Percentiles rank a stretch among this genome's conserved stretches.
These are phyloP conservation scores for Phoma herbarum DNA, from an alignment of 2,329 filamentous ascomycete species.

Conservation along the genomic window DNA sequence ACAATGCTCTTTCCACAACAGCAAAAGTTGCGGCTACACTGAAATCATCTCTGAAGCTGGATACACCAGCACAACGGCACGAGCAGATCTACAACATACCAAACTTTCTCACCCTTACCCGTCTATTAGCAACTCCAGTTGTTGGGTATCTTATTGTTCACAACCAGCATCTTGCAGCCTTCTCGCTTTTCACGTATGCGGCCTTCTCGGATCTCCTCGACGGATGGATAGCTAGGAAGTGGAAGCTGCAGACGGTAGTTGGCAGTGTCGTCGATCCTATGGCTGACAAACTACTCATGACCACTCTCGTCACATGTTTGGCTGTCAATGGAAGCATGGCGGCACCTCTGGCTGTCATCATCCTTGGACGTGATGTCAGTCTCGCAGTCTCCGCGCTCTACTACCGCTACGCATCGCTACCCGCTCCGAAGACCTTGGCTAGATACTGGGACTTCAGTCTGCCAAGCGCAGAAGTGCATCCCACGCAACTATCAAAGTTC, in stretches of 20 bases:
- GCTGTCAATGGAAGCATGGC: conserved; percentile 85
- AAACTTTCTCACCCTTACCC: conserved; percentile 88
- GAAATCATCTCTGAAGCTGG: conserved; percentile 40
- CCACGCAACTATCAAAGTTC: conserved; percentile 83
- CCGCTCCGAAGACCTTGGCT: conserved; percentile 88
- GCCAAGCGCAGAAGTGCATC: conserved; percentile 83
- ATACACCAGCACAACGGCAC: conserved; percentile 25
- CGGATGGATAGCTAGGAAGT: conserved; percentile 89
- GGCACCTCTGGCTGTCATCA: conserved; percentile 86
- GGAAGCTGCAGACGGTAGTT: conserved; percentile 90
- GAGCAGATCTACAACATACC: conserved; percentile 99
- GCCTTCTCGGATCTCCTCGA: conserved; percentile 92
- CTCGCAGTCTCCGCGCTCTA: conserved; percentile 89
- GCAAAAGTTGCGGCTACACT: conserved; percentile 39
- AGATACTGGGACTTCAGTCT: conserved; percentile 98
- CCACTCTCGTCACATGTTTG: conserved; percentile 83
- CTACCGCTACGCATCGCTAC: conserved; percentile 93
- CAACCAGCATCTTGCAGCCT: conserved; percentile 78
- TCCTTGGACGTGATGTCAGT: conserved; percentile 86
- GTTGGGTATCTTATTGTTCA: conserved; percentile 90
- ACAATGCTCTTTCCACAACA: conserved; percentile 21
- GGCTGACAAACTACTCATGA: conserved; percentile 98
- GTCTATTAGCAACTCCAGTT: conserved; percentile 81
- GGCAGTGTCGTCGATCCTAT: conserved; percentile 89
- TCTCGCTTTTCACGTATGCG: conserved; percentile 90